A percentile compares a stretch with the other conserved stretches of the same genome.
These are phyloP conservation scores for Blumeria hordei DNA, from an alignment of 2,329 filamentous ascomycete species.

Conservation along the genomic window DNA sequence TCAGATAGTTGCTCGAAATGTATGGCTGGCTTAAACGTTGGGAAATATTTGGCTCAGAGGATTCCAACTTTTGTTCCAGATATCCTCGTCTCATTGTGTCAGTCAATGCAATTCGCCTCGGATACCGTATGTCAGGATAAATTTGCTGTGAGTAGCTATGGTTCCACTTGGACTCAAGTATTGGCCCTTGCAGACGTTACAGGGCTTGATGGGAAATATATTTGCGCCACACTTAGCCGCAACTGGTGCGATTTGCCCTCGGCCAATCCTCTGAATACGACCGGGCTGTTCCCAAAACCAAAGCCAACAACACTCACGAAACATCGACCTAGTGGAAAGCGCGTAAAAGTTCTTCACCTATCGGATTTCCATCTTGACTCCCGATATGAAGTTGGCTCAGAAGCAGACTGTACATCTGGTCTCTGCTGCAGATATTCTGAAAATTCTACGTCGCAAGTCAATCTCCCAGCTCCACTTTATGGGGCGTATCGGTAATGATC, in stretches of 20 bases:
- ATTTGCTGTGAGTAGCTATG: too few relatives aligned
- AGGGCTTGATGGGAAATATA: too few relatives aligned
- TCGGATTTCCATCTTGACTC: constrained; percentile 31
- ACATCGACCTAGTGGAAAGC: constrained; percentile 25
- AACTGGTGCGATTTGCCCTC: constrained; percentile 14
- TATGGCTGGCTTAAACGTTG: too few relatives aligned
- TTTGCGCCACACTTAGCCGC: too few relatives aligned
- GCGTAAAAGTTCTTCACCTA: constrained; percentile 30
- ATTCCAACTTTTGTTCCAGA: too few relatives aligned
- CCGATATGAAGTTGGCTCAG: constrained; percentile 25
- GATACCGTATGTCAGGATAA: too few relatives aligned
- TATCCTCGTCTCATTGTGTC: too few relatives aligned
- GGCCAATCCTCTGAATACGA: constrained; percentile 21
- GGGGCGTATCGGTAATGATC: constrained; percentile 22
- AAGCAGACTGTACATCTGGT: constrained; percentile 26
- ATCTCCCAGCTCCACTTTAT: constrained; percentile 26
- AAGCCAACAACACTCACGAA: constrained; percentile 22
- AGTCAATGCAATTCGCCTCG: too few relatives aligned
- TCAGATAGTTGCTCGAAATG: too few relatives aligned
- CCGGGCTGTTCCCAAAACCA: constrained; percentile 26
- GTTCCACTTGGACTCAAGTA: too few relatives aligned
- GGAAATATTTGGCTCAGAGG: too few relatives aligned
- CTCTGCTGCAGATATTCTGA: constrained; percentile 25
- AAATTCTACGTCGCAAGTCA: constrained; percentile 17
- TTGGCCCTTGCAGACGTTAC: too few relatives aligned